These are phyloP conservation scores for Colletotrichum camelliae DNA, from an alignment of 2,329 filamentous ascomycete species.

Conservation along the genomic window DNA sequence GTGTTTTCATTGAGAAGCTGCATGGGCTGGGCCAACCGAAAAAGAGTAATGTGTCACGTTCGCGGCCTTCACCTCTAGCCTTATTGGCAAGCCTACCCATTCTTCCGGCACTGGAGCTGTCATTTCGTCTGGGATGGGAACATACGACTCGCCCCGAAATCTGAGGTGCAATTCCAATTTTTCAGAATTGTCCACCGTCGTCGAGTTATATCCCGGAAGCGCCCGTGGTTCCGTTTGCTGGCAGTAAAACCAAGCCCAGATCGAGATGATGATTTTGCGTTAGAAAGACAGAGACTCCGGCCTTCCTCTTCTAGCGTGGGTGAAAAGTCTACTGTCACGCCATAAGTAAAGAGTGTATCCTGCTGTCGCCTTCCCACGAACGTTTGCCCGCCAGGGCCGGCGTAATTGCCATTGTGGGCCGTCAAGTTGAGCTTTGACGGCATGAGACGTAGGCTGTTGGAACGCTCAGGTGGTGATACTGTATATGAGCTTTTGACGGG, in stretches of 20 bases:
- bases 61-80: constrained; percentile 44
- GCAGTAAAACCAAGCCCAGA: constrained; percentile 39
- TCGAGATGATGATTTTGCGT: constrained; percentile 60
- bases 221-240: background rate
- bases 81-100: constrained; percentile 41
- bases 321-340: constrained; percentile 48
- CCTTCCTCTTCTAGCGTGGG: constrained; percentile 42
- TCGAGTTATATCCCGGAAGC: background rate
- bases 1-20: constrained; percentile 36
- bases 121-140: constrained; percentile 40
- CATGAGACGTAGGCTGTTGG: constrained; percentile 48
- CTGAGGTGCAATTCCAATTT: constrained; percentile 44
- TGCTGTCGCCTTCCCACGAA: constrained; percentile 61
- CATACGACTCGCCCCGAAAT: constrained; percentile 48
- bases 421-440: constrained; percentile 60
- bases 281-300: constrained; percentile 58
- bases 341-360: constrained; percentile 58
- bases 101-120: constrained; percentile 40
- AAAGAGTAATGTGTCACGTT: constrained; percentile 52
- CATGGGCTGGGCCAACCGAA: constrained; percentile 37
- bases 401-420: constrained; percentile 50
- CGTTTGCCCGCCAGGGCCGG: constrained; percentile 32
- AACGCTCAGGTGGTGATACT: constrained; percentile 46
- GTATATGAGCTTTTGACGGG: constrained; percentile 51
- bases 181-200: background rate